Conservation (phyloP, 331 rosid genomes). For the Quercus tomentella region DNA sequence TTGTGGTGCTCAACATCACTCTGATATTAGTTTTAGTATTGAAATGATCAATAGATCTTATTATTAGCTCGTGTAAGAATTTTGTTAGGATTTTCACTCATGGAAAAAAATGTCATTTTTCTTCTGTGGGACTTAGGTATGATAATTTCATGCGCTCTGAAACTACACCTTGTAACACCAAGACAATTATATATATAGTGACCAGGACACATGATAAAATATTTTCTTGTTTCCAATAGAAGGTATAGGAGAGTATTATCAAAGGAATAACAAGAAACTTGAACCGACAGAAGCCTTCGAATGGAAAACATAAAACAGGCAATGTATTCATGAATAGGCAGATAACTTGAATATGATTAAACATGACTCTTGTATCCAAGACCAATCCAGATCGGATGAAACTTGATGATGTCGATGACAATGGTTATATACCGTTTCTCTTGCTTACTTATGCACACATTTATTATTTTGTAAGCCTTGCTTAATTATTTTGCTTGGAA, state of each 20-base stretch:
- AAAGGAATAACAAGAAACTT: neutral
- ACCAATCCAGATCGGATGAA: neutral
- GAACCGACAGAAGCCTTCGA: neutral
- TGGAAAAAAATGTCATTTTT: neutral
- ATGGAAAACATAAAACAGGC: neutral
- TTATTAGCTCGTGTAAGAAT: neutral
- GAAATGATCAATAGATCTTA: neutral
- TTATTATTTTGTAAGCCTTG: neutral
- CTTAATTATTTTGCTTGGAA: neutral
- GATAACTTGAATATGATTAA: neutral
- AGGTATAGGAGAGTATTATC: neutral
- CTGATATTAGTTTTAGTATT: neutral
- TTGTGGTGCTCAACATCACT: neutral
- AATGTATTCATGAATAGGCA: neutral
- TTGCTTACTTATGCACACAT: neutral
- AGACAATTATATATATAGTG: neutral
- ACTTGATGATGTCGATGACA: neutral
- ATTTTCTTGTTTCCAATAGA: neutral
- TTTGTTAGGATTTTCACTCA: neutral
- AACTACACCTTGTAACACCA: too few species aligned
- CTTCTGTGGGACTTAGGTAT: neutral
- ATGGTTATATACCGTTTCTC: neutral
- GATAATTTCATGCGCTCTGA: neutral
- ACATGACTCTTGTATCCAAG: neutral
- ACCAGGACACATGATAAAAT: neutral